A percentile compares a stretch with the other conserved stretches of the same genome.
phyloP scores from a whole-genome alignment of 2,329 filamentous ascomycete genomes.

The Tolypocladium sp. region DNA sequence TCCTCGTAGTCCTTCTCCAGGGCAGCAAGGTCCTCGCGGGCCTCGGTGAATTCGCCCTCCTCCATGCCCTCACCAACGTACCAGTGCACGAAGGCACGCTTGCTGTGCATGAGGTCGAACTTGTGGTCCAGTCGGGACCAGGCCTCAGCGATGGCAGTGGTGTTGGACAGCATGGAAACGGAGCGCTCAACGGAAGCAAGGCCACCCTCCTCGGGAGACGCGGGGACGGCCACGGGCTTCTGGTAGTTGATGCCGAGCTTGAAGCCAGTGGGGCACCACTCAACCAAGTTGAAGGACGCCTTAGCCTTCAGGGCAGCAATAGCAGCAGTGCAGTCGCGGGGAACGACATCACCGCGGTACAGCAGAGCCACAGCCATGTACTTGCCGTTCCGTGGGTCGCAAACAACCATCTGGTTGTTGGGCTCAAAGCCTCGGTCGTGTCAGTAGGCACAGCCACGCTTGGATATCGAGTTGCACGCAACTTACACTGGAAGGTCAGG shows the following conservation, averaged over 20 bases:
- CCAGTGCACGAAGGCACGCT: conserved; percentile 70
- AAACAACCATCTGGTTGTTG: conserved; percentile 73
- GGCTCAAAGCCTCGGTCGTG: conserved; percentile 55
- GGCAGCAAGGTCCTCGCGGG: conserved; percentile 75
- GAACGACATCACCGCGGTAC: conserved; percentile 63
- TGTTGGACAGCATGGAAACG: conserved; percentile 67
- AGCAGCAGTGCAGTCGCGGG: conserved; percentile 59
- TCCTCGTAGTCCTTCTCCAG: conserved; percentile 84
- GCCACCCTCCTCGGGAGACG: conserved; percentile 44
- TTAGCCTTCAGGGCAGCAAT: conserved; percentile 62
- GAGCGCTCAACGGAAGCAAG: conserved; percentile 53
- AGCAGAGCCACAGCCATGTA: conserved; percentile 68
- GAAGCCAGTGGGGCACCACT: conserved; percentile 70
- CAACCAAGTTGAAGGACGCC: conserved; percentile 63
- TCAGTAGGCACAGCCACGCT: conserved; percentile 14
- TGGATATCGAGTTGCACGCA: no score
- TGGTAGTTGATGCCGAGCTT: conserved; percentile 71
- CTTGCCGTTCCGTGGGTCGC: conserved; percentile 65
- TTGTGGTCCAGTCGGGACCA: conserved; percentile 67
- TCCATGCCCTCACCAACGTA: conserved; percentile 89
- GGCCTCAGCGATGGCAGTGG: conserved; percentile 63
- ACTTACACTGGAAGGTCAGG: conserved; percentile 63
- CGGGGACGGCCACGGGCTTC: conserved; percentile 52
- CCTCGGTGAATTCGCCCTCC: conserved; percentile 83
- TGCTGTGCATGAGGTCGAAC: conserved; percentile 72